Base-by-base conservation (phyloP, 169 alveolate species). In the Eimeria sp. region DNA sequence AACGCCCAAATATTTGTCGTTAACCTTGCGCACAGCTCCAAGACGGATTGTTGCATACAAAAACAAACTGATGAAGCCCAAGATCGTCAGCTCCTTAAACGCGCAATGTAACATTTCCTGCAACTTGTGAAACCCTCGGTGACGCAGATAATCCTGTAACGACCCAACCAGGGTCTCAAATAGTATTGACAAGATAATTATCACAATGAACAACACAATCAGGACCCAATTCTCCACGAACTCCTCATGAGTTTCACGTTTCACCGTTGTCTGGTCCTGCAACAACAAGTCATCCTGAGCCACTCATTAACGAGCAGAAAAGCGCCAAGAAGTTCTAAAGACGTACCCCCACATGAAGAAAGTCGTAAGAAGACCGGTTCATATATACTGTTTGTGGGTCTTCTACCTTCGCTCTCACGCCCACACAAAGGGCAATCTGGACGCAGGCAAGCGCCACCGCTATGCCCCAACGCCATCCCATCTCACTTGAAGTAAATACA, bases 71-170 rank as follows among this genome's bases (percentile, higher is more conserved):
- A 95, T 90, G 54, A 95, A 95, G 34, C 97, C 97, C 40, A 95
- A 94, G n/a, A 95, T 78, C 25, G 97, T 91, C 51, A 95, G 78
- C 40, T 95, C 97, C 43, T 95, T 95, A 82, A 40, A 90, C 45
- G 92, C 95, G 22, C 86, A 78, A 25, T 61, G 45, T 49, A 95
- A 49, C 93, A 95, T 63, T 30, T 82, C 82, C 40, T 75, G 57
- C 30, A 95, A 78, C 72, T 95, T 43, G 14, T 16, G 13, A 34
- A 76, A 13, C 67, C 92, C 86, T 72, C 89, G 65, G 22, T n/a
- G 87, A 3, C 51, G 49, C 58, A 94, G 47, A 67, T 30, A 94
- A 43, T 88, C 92, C 73, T 86, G 83, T 3, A 73, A 20, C 11
- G 43, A 49, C 40, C 78, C 95, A 47, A 95, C 82, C 9, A 61